Evolutionary conservation across 2,329 filamentous ascomycete genomes (phyloP).

Genomic region (Capronia epimyces): DNA sequence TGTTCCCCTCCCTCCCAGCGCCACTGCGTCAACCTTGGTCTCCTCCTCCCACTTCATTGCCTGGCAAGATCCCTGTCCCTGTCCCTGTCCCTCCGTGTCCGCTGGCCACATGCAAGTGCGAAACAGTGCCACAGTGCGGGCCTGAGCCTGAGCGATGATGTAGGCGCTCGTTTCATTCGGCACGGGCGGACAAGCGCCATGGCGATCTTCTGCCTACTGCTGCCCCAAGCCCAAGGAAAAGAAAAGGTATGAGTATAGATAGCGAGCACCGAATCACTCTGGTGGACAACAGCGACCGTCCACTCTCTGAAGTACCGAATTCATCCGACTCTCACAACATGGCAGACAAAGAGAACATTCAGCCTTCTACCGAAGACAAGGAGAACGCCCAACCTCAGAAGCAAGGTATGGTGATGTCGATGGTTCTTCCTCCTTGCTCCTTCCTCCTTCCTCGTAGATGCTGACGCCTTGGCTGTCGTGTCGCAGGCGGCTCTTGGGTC

Average conservation of each 20-base stretch:
- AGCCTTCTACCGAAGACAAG: too few relatives aligned
- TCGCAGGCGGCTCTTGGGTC: constrained; percentile 9
- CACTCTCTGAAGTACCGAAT: not conserved
- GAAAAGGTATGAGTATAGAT: too few relatives aligned
- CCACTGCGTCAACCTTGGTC: too few relatives aligned
- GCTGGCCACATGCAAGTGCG: not conserved
- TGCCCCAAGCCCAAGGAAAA: too few relatives aligned
- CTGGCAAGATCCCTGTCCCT: not conserved
- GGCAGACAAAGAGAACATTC: constrained; percentile 4
- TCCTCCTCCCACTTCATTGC: not conserved
- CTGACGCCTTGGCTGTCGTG: not conserved
- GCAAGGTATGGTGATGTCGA: not conserved
- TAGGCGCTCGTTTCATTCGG: too few relatives aligned
- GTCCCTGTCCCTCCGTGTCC: too few relatives aligned
- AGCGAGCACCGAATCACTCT: not conserved
- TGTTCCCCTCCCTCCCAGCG: too few relatives aligned
- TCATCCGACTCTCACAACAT: not conserved
- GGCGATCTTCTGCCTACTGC: too few relatives aligned
- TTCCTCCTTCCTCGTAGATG: not conserved
- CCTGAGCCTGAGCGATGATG: too few relatives aligned
- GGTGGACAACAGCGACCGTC: not conserved
- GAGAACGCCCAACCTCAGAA: constrained; percentile 7
- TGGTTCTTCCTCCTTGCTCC: not conserved
- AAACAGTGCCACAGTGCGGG: too few relatives aligned
- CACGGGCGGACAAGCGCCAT: too few relatives aligned